Conservation (phyloP, 2,329 filamentous ascomycete species). For the Acephala macrosclerotiorum region DNA sequence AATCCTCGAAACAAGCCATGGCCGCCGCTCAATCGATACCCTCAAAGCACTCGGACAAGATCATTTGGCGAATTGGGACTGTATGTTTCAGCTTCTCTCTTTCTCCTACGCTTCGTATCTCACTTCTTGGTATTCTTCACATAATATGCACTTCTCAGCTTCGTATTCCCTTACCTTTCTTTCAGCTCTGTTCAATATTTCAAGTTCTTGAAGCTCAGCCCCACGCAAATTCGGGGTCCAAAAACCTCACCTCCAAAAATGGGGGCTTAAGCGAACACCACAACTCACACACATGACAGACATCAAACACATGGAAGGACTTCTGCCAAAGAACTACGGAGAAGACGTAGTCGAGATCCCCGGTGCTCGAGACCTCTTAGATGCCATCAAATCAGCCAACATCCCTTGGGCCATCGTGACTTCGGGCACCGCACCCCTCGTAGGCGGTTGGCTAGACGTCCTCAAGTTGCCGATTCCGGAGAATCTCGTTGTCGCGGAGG, state of each 20-base stretch:
- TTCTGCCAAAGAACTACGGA: conserved; percentile 79
- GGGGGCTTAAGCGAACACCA: conserved; percentile 16
- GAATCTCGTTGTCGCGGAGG: conserved; percentile 77
- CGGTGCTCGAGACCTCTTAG: conserved; percentile 76
- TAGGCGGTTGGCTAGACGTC: conserved; percentile 75
- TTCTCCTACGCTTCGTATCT: neutral
- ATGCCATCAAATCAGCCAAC: conserved; percentile 65
- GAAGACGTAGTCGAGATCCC: conserved; percentile 84
- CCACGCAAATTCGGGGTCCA: neutral
- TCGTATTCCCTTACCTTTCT: conserved; percentile 18
- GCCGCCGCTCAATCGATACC: conserved; percentile 86
- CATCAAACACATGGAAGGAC: conserved; percentile 78
- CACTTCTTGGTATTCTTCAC: neutral
- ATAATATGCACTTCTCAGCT: conserved; percentile 10
- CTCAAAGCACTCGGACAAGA: conserved; percentile 76
- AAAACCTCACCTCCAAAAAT: neutral
- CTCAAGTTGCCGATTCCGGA: conserved; percentile 70
- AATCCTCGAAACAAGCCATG: conserved; percentile 91
- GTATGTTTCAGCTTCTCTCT: conserved; percentile 59
- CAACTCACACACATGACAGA: conserved; percentile 57
- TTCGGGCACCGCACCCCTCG: conserved; percentile 72
- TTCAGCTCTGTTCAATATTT: conserved; percentile 22
- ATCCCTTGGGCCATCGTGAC: conserved; percentile 83
- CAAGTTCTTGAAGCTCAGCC: neutral
- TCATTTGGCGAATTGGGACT: conserved; percentile 91